Evolutionary conservation across 108 stramenopile species (phyloP).

Genomic region (Aurantiochytrium sp.): DNA sequence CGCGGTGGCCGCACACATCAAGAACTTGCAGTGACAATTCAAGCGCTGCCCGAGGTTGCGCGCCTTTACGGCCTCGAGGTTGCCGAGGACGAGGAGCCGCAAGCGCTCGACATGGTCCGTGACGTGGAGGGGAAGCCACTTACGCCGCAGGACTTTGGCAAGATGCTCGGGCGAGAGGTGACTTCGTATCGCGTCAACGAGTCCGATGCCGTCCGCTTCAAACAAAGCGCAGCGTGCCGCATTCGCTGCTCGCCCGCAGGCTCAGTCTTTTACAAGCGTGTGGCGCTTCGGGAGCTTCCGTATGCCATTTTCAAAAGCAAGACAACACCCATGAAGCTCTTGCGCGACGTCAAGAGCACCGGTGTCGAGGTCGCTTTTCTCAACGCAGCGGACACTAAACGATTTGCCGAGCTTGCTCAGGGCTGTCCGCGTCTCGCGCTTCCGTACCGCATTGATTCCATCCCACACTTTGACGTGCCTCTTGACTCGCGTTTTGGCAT

Average conservation of each 20-base stretch:
- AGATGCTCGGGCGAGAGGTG: background rate
- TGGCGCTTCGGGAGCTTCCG: slow-evolving; percentile 49
- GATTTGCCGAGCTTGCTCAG: slow-evolving; percentile 17
- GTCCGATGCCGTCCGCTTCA: slow-evolving; percentile 46
- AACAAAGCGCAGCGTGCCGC: slow-evolving; percentile 58
- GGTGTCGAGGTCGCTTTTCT: slow-evolving; percentile 56
- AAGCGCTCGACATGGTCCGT: slow-evolving; percentile 57
- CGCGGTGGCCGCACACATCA: background rate
- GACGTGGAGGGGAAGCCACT: slow-evolving; percentile 56
- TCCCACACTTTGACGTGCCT: slow-evolving; percentile 36
- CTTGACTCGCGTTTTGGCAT: slow-evolving; percentile 50
- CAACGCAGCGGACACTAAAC: slow-evolving; percentile 22
- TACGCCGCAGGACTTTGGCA: slow-evolving; percentile 13
- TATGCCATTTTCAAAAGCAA: slow-evolving; percentile 51
- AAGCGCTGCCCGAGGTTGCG: background rate
- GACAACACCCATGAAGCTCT: slow-evolving; percentile 50
- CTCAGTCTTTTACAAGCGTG: slow-evolving; percentile 57
- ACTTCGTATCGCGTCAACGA: slow-evolving; percentile 50
- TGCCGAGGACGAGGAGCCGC: slow-evolving; percentile 32
- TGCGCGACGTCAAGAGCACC: slow-evolving; percentile 52
- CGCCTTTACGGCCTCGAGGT: background rate
- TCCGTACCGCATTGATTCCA: slow-evolving; percentile 18
- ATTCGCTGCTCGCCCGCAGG: slow-evolving; percentile 20
- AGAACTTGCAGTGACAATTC: background rate
- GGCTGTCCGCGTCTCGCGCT: slow-evolving; percentile 40